Evolutionary conservation across 2,329 filamentous ascomycete genomes (phyloP).

Genomic region (Aotearoamyces nothofagi): DNA sequence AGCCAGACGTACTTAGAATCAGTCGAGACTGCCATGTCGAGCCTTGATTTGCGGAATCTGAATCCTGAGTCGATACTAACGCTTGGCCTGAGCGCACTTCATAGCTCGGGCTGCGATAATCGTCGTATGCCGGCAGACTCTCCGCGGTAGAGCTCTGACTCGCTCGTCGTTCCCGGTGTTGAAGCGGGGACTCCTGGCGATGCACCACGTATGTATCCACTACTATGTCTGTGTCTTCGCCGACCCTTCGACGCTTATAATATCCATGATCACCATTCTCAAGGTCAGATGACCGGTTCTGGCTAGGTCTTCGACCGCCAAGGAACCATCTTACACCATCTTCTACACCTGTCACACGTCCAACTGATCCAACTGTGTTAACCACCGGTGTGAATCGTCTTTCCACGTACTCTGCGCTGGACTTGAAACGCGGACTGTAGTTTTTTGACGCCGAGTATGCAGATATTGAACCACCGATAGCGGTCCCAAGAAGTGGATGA

Average conservation of each 20-base stretch:
- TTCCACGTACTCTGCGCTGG: slow-evolving; percentile 83
- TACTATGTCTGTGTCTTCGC: slow-evolving; percentile 22
- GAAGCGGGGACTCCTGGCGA: slow-evolving; percentile 11
- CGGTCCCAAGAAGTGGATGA: slow-evolving; percentile 72
- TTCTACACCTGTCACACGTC: slow-evolving; percentile 76
- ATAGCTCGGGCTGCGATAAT: slow-evolving; percentile 60
- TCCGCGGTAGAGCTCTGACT: slow-evolving; percentile 38
- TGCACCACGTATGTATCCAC: slow-evolving; percentile 15
- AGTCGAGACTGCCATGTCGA: slow-evolving; percentile 65
- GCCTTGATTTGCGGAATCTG: slow-evolving; percentile 11
- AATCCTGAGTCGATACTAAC: slow-evolving; percentile 17
- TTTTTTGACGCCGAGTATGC: slow-evolving; percentile 82
- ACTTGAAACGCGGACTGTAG: slow-evolving; percentile 76
- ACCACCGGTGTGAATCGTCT: slow-evolving; percentile 75
- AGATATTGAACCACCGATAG: slow-evolving; percentile 70
- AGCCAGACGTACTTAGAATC: slow-evolving; percentile 78
- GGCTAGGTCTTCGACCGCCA: slow-evolving; percentile 27
- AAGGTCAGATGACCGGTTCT: slow-evolving; percentile 24
- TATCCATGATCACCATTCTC: slow-evolving; percentile 29
- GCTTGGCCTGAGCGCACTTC: slow-evolving; percentile 32
- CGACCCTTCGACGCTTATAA: slow-evolving; percentile 44
- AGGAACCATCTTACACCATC: slow-evolving; percentile 76
- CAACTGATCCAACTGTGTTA: slow-evolving; percentile 72
- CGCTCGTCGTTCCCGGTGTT: slow-evolving; percentile 13
- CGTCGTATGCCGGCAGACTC: slow-evolving; percentile 71